phyloP scores from a whole-genome alignment of 495 filamentous ascomycete genomes.

The Penicillium coffeae region DNA sequence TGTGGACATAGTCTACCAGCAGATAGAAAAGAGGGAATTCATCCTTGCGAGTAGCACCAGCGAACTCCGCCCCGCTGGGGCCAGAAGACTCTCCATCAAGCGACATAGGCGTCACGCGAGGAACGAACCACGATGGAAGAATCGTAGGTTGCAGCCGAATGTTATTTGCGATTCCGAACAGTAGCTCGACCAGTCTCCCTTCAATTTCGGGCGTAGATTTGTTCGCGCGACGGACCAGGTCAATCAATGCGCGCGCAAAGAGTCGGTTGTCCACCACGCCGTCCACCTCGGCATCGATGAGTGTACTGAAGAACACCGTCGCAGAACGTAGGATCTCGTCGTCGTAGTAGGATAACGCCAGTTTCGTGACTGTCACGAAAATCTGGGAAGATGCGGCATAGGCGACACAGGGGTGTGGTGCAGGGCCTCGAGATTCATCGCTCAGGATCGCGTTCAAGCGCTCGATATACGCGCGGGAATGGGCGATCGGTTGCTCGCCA shows the following conservation, averaged over 20 bases:
- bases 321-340: constrained; percentile 76
- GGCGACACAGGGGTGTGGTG: constrained; percentile 82
- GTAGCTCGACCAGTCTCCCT: constrained; percentile 78
- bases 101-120: constrained; percentile 26
- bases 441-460: constrained; percentile 73
- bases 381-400: constrained; percentile 81
- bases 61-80: constrained; percentile 62
- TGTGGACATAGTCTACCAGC: constrained; percentile 91
- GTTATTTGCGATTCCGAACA: constrained; percentile 93
- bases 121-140: constrained; percentile 80
- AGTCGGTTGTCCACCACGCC: constrained; percentile 78
- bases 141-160: constrained; percentile 84
- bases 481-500: constrained; percentile 46
- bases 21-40: constrained; percentile 96
- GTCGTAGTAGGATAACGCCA: constrained; percentile 73
- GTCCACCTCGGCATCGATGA: constrained; percentile 95
- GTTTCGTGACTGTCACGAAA: constrained; percentile 80
- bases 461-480: constrained; percentile 55
- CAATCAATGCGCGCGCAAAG: constrained; percentile 81
- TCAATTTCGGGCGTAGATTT: constrained; percentile 72
- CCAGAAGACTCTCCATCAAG: constrained; percentile 41
- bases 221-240: constrained; percentile 56
- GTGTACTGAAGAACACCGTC: constrained; percentile 78
- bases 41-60: constrained; percentile 80
- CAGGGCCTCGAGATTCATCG: constrained; percentile 82